Evolutionary conservation across 495 filamentous ascomycete species (phyloP).

Genomic region (Aspergillus sclerotioniger): DNA sequence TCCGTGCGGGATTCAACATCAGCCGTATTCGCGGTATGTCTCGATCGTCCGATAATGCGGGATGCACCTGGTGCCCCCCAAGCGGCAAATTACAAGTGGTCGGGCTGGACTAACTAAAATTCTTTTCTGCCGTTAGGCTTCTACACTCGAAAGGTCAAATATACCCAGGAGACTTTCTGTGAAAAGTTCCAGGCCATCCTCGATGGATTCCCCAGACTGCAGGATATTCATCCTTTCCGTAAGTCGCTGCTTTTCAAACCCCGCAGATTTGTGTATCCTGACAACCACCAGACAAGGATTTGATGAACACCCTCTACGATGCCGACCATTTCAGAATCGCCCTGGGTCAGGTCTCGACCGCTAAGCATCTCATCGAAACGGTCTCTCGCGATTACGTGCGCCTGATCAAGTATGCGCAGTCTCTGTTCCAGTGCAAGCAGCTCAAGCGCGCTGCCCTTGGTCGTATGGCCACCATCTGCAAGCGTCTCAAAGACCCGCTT

Average conservation of each 20-base stretch:
- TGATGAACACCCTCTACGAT: constrained; percentile 86
- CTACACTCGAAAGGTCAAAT: constrained; percentile 98
- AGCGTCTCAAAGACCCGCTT: constrained; percentile 88
- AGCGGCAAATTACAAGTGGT: background rate
- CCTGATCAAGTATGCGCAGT: constrained; percentile 92
- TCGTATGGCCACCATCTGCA: constrained; percentile 95
- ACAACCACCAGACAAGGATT: constrained; percentile 61
- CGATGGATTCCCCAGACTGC: constrained; percentile 88
- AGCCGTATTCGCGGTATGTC: constrained; percentile 77
- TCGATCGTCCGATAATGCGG: background rate
- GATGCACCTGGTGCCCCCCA: background rate
- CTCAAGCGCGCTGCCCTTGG: constrained; percentile 86
- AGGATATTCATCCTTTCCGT: constrained; percentile 97
- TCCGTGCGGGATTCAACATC: constrained; percentile 94
- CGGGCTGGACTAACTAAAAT: constrained; percentile 4
- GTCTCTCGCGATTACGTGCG: constrained; percentile 93
- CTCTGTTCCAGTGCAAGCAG: constrained; percentile 93
- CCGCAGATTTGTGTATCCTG: constrained; percentile 12
- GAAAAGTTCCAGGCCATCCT: constrained; percentile 90
- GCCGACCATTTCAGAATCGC: constrained; percentile 98
- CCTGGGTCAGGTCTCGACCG: constrained; percentile 90
- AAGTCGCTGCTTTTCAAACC: constrained; percentile 30
- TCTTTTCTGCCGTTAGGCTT: constrained; percentile 56
- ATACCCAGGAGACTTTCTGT: constrained; percentile 93
- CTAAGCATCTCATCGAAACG: constrained; percentile 94